A percentile compares a stretch with the other conserved stretches of the same genome.
Conservation (phyloP, 208 protist genomes). For the Leishmania amazonensis region DNA sequence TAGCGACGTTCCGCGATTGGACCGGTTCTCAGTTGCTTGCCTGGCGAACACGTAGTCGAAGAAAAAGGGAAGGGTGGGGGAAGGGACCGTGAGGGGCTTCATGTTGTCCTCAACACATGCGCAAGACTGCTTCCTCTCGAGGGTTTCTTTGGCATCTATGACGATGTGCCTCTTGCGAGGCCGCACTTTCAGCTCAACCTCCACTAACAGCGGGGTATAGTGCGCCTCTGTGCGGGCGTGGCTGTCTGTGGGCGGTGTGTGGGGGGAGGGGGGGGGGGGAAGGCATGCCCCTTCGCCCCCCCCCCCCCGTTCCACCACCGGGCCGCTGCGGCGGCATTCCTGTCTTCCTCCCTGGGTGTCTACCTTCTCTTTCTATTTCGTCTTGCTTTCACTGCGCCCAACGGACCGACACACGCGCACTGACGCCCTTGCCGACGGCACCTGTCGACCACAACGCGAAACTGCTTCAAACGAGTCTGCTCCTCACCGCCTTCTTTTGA, state of each 20-base stretch:
- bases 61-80: not conserved
- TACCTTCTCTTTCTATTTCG: not conserved
- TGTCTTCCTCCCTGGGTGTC: not conserved
- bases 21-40: not conserved
- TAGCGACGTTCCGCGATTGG: not conserved
- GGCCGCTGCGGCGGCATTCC: not conserved
- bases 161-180: not conserved
- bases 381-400: not conserved
- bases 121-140: not conserved
- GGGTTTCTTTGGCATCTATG: not conserved
- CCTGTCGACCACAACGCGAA: not conserved
- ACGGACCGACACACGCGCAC: not conserved
- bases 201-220: not conserved
- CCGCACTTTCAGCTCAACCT: not conserved
- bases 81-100: not conserved
- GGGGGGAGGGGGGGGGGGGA: too few relatives aligned
- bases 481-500: not conserved
- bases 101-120: not conserved
- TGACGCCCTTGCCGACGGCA: not conserved
- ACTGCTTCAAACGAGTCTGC: not conserved
- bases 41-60: not conserved
- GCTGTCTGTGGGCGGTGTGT: not conserved
- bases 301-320: not conserved
- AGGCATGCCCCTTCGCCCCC: not conserved
- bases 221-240: not conserved